These are phyloP conservation scores for Solanum commersonii DNA, from an alignment of 257 asterid species.

Conservation along the genomic window DNA sequence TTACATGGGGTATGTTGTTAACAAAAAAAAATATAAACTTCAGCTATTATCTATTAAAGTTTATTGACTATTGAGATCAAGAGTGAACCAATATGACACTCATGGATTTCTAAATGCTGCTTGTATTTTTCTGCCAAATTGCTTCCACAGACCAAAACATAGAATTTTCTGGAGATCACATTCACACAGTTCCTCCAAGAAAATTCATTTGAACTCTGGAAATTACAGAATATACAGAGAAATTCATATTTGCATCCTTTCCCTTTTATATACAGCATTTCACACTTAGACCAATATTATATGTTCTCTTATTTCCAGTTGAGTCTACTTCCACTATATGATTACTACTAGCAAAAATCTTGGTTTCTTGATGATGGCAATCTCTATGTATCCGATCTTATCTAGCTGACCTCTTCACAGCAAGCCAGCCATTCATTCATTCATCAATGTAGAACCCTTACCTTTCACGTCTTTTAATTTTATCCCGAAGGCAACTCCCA, in stretches of 20 bases:
- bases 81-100: background rate
- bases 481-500: background rate
- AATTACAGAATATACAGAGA: constrained; percentile 5
- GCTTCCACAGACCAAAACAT: background rate
- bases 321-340: background rate
- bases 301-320: constrained; percentile 5
- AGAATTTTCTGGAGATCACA: background rate
- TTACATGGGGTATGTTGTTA: background rate
- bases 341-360: constrained; percentile 10
- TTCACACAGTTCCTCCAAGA: background rate
- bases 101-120: background rate
- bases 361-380: background rate
- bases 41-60: background rate
- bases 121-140: background rate
- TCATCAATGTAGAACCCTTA: background rate
- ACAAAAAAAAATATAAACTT: background rate
- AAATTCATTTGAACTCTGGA: background rate
- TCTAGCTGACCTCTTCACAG: background rate
- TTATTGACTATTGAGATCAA: background rate
- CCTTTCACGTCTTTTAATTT: background rate
- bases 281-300: background rate
- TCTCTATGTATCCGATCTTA: background rate
- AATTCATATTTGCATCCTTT: background rate
- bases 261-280: constrained; percentile 16
- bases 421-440: background rate